Evolutionary conservation across 1,284 basidiomycete species (phyloP).

Genomic region (Kwoniella shivajii): DNA sequence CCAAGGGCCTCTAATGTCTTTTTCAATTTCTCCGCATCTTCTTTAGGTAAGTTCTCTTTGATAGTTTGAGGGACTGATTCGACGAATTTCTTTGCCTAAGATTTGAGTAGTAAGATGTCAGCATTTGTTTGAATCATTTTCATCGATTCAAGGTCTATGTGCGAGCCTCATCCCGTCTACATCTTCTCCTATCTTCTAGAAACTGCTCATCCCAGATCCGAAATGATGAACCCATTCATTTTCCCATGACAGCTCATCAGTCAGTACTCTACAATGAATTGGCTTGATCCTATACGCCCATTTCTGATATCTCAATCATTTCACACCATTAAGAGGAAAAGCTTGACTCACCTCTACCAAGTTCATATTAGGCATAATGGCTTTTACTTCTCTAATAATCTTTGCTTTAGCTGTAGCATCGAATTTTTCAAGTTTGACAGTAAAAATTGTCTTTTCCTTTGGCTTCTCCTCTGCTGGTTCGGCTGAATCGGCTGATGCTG

Average conservation of each 20-base stretch:
- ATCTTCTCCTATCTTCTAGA: too few relatives aligned
- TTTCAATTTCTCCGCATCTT: conserved; percentile 96
- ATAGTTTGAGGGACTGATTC: conserved; percentile 91
- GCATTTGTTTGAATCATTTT: too few relatives aligned
- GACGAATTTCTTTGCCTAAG: conserved; percentile 98
- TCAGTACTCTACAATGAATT: too few relatives aligned
- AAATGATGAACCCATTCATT: too few relatives aligned
- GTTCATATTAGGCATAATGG: conserved; percentile 87
- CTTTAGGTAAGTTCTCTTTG: conserved; percentile 95
- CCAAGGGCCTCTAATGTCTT: conserved; percentile 86
- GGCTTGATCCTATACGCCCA: too few relatives aligned
- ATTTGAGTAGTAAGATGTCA: conserved; percentile 16
- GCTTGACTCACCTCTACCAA: conserved; percentile 82
- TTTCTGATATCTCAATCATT: not conserved
- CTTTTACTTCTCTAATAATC: conserved; percentile 98
- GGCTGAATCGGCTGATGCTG: conserved; percentile 63
- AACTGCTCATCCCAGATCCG: too few relatives aligned
- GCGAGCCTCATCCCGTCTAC: too few relatives aligned
- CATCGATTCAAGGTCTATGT: too few relatives aligned
- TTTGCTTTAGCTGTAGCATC: conserved; percentile 91
- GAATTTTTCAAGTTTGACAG: conserved; percentile 89
- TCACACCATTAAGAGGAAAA: not conserved
- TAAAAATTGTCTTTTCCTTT: conserved; percentile 99
- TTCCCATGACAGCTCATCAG: too few relatives aligned
- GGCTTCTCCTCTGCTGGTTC: conserved; percentile 80